Conservation (phyloP, 306 rosid species). For the Potentilla sterilis region DNA sequence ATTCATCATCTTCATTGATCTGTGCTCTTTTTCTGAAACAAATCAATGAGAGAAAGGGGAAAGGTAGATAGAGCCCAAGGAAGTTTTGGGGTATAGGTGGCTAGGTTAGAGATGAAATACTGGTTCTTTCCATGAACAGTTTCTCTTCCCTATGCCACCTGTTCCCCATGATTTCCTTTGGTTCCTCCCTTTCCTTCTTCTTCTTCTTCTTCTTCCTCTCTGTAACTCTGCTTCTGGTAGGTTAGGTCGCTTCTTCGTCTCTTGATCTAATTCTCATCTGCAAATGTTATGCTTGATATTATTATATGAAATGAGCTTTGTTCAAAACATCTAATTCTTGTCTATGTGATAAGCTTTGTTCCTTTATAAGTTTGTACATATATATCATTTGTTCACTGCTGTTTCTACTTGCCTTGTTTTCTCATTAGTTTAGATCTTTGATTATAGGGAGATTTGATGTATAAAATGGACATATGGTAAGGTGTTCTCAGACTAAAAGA, state of each 20-base stretch:
- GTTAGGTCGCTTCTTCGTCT: background rate
- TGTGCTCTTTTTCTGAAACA: background rate
- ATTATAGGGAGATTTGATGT: background rate
- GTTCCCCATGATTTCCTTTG: constrained; percentile 26
- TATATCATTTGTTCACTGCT: background rate
- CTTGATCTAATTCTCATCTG: background rate
- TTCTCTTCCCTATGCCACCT: constrained; percentile 33
- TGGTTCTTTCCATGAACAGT: background rate
- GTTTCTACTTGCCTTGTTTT: background rate
- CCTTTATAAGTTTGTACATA: background rate
- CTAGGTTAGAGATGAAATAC: constrained; percentile 18
- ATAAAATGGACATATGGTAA: background rate
- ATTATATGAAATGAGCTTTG: background rate
- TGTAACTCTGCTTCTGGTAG: background rate
- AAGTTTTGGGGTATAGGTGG: constrained; percentile 43
- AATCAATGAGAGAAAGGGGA: constrained; percentile 27
- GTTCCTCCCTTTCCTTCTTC: background rate
- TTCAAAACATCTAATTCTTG: background rate
- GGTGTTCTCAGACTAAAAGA: background rate
- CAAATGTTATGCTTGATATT: background rate
- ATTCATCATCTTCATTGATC: background rate
- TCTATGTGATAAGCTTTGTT: background rate
- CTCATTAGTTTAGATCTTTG: background rate
- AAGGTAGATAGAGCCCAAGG: constrained; percentile 29
- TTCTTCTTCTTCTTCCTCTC: background rate